A percentile compares a stretch with the other conserved stretches of the same genome.
Conservation (phyloP, 2,329 filamentous ascomycete species). For the Dactylellina haptotyla region DNA sequence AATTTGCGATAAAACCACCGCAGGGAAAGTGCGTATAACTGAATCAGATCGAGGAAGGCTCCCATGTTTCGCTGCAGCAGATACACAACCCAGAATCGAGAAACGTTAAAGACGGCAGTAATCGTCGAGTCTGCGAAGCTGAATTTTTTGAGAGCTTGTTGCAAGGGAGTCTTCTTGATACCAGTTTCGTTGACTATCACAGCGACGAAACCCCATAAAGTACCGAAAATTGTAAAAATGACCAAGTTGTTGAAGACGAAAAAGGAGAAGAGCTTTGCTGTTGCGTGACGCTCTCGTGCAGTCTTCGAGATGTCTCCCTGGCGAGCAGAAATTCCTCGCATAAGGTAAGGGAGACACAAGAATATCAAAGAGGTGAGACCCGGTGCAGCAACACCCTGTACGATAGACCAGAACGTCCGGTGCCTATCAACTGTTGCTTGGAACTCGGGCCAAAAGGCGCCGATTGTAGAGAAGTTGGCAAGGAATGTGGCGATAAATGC, state of each 20-base stretch:
- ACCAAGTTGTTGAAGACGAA: slow-evolving; percentile 98
- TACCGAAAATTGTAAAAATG: slow-evolving; percentile 90
- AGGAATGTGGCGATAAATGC: slow-evolving; percentile 93
- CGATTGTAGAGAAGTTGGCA: slow-evolving; percentile 73
- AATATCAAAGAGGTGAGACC: slow-evolving; percentile 88
- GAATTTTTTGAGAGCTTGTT: slow-evolving; percentile 73
- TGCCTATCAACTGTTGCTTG: slow-evolving; percentile 71
- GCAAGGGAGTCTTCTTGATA: slow-evolving; percentile 66
- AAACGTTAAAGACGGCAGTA: slow-evolving; percentile 79
- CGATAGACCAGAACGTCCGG: slow-evolving; percentile 78
- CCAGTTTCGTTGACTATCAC: slow-evolving; percentile 71
- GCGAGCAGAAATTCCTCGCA: slow-evolving; percentile 76
- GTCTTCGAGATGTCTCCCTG: slow-evolving; percentile 85
- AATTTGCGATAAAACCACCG: slow-evolving; percentile 87
- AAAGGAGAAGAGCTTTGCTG: slow-evolving; percentile 90
- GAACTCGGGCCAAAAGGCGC: slow-evolving; percentile 77
- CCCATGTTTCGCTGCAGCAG: slow-evolving; percentile 91
- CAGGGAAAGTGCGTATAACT: slow-evolving; percentile 83
- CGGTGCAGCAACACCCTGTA: slow-evolving; percentile 91
- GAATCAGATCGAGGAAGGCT: slow-evolving; percentile 90
- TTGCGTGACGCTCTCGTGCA: slow-evolving; percentile 87
- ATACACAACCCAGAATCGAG: slow-evolving; percentile 94
- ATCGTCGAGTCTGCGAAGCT: slow-evolving; percentile 74
- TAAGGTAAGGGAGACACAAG: slow-evolving; percentile 86
- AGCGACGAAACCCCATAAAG: slow-evolving; percentile 78